Base-by-base conservation (phyloP, 2,329 filamentous ascomycete genomes). In the Zalaria sp. region DNA sequence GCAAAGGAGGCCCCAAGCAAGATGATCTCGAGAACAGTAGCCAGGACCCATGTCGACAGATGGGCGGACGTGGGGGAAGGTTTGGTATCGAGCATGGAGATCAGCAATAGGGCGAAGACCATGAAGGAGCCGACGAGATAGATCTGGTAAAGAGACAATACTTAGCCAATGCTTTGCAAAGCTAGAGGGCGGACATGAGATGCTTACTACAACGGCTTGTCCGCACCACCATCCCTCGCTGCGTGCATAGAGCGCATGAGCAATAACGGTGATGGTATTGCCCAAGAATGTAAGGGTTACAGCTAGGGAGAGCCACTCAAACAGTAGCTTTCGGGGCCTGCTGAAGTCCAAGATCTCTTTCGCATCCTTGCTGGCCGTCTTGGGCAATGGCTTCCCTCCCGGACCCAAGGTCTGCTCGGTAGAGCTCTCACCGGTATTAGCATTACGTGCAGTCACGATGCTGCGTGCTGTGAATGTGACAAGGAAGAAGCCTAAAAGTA, bases 71-170 rank as follows among this genome's bases (percentile, higher is more conserved):
- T 88, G 0, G 91, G 91, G 8, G 83, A 83, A 29, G 85, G 79
- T 47, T 76, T 78, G 56, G 82, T 83, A 60, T 95, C 88, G 53
- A 93, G 71, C 43, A 96, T 73, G 27, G 87, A 87, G 54, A 95
- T 81, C 50, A 93, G 72, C 50, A 94, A 74, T 51, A 94, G 79
- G 39, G 83, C 73, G 65, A 93, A 91, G 48, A 91, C 77, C 68
- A 93, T 94, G 50, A 87, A 82, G 36, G 84, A 81, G 42, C 81
- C 85, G 43, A 85, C 75, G 48, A 93, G 69, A 61, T 93, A 93
- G 56, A 93, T 81, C 87, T 94, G 54, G 43, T 39, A 35, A 18
- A 8, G 8, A 39, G 25, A 27, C 28, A 9, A 29, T 35, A 44
- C 31, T 47, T 36, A 47, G 46, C 29, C 29, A 32, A 7, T 32